Base-by-base conservation (phyloP, 2,329 filamentous ascomycete species). In the Stemphylium vesicarium region DNA sequence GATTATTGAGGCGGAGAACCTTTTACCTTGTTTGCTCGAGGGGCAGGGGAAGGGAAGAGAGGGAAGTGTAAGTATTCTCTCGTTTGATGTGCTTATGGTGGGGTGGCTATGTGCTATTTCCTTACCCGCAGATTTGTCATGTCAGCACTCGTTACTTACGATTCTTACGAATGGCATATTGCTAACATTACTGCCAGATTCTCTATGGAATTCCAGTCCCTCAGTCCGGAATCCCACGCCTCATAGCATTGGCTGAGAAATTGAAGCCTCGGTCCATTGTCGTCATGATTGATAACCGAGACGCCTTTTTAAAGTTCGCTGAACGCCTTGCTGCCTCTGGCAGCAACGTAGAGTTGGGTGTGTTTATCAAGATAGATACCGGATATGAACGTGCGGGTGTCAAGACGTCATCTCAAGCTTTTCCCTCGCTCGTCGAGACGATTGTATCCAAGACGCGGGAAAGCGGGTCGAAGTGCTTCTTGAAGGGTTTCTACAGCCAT, bases 361-460 rank as follows among this genome's bases (percentile, higher is more conserved):
- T 90, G 12, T 90, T 87, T 67, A 78, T 93, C 65, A 93, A 93
- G 65, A 84, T 94, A 35, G 89, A 94, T 70, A 87, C 89, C 45
- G 89, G 89, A 10, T 86, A 86, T 62, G 81, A 86, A 66, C 86
- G 91, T 13, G 89, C 90, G 0, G 91, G 91, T 16, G 80, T 92
- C 0, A 67, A 79, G 1, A 82, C 85, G 0, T 70, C 76, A 6
- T 83, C 84, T 0, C 63, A 74, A 0, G 74, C 73, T 2, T 82
- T 85, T 56, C 66, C 71, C 1, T 64, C 72, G 1, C 71, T 88
- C 1, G 77, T 88, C 35, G 63, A 75, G 29, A 74, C 82, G 0
- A 73, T 86, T 2, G 74, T 79, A 0, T 45, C 45, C 8, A 63
- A 55, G 22, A 54, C 44, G 1, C 62, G 51, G 2, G 68, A 75